Conservation (phyloP, 805 yeast species). For the Candida gorgasii region DNA sequence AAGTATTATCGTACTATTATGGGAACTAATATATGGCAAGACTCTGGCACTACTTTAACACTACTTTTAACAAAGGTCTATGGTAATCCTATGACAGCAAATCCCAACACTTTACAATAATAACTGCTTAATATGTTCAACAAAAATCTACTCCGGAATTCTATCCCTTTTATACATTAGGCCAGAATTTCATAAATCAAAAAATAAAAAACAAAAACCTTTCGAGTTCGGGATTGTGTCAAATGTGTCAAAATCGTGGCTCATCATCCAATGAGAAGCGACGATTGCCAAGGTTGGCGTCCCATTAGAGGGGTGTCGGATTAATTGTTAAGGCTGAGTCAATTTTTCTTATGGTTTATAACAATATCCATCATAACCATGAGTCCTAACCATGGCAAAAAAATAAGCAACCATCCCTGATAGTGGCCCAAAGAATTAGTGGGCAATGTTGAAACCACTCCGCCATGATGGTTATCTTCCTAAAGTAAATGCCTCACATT, state of each 20-base stretch:
- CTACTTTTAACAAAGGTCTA: too few relatives aligned
- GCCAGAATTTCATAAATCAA: constrained; percentile 1
- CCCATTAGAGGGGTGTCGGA: too few relatives aligned
- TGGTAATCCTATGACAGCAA: too few relatives aligned
- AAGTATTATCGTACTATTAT: too few relatives aligned
- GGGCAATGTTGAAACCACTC: neutral
- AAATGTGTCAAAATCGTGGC: constrained; percentile 12
- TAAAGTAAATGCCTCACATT: neutral
- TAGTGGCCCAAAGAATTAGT: neutral
- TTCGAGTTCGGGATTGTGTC: constrained; percentile 4
- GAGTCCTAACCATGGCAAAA: too few relatives aligned
- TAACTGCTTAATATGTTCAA: neutral
- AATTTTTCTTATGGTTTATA: too few relatives aligned
- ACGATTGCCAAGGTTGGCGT: neutral
- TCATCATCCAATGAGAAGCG: constrained; percentile 7
- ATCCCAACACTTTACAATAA: neutral
- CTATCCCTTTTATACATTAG: constrained; percentile 1
- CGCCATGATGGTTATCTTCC: neutral
- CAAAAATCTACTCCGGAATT: neutral
- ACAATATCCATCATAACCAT: too few relatives aligned
- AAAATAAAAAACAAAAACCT: neutral
- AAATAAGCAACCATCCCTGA: too few relatives aligned
- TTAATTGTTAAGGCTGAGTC: neutral
- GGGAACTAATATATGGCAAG: too few relatives aligned
- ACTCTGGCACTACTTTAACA: too few relatives aligned